Conservation (phyloP, 2,329 filamentous ascomycete genomes). For the Aspergillus pseudonomiae region DNA sequence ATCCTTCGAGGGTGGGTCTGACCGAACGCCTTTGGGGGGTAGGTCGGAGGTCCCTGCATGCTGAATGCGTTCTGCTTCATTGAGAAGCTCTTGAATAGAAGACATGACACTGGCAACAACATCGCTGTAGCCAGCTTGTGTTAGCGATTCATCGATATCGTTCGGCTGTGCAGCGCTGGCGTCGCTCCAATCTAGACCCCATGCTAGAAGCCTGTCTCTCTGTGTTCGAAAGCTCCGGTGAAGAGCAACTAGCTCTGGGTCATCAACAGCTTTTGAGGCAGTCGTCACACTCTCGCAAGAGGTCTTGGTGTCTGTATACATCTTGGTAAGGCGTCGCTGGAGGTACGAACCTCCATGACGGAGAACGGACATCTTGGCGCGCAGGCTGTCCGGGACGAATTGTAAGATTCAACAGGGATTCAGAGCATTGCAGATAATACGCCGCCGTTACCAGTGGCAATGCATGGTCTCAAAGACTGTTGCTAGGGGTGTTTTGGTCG, state of each 20-base stretch:
- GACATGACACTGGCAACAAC: conserved; percentile 66
- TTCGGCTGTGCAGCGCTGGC: conserved; percentile 58
- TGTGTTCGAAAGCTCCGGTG: conserved; percentile 65
- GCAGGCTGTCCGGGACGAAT: conserved; percentile 16
- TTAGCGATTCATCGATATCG: conserved; percentile 65
- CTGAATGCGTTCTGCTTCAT: conserved; percentile 63
- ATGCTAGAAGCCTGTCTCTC: conserved; percentile 64
- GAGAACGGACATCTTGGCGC: conserved; percentile 50
- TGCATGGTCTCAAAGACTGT: conserved; percentile 2
- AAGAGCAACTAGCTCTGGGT: conserved; percentile 58
- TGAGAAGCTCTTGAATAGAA: conserved; percentile 64
- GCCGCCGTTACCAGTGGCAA: conserved; percentile 11
- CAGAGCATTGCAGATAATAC: conserved; percentile 20
- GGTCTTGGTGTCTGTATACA: conserved; percentile 67
- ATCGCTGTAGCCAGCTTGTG: conserved; percentile 64
- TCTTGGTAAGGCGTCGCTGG: conserved; percentile 57
- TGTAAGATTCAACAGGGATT: conserved; percentile 13
- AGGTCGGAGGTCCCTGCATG: conserved; percentile 45
- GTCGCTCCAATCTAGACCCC: conserved; percentile 69
- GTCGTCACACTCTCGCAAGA: conserved; percentile 60
- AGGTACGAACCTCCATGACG: conserved; percentile 48
- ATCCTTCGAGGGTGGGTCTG: conserved; percentile 34
- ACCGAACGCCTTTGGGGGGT: conserved; percentile 39
- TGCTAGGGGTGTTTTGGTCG: conserved; percentile 1
- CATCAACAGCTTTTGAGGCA: conserved; percentile 51